Base-by-base conservation (phyloP, 2,329 filamentous ascomycete genomes). In the Epichloe glyceriae region DNA sequence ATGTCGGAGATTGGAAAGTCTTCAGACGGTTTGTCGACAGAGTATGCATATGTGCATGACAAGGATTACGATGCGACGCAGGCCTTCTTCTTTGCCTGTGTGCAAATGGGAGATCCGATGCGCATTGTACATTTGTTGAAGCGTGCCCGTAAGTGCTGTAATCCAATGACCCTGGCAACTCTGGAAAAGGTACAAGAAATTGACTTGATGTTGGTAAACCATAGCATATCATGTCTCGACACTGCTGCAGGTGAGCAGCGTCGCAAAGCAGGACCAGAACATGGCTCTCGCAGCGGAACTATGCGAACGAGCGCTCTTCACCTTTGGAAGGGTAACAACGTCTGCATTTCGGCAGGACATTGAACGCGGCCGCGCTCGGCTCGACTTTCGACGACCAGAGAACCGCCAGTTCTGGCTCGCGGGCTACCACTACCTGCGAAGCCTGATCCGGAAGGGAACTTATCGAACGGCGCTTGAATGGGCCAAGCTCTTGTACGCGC, bases 361-460 rank as follows among this genome's bases (percentile, higher is more conserved):
- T 5, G 78, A 85, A 50, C 78, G 83, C 61, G 93, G 93, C 35
- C 82, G 82, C 57, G 90, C 88, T 5, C 78, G 88, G 15, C 70
- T 98, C 10, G 81, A 91, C 61, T 97, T 96, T 62, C 69, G 75
- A 19, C 75, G 88, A 38, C 83, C 85, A 0, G 90, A 95, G 64
- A 97, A 97, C 64, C 79, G 93, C 42, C 91, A 97, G 65, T 82
- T 98, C 56, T 95, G 87, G 83, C 79, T 97, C 37, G 86, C 88
- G 1, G 86, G 83, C 8, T 95, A 89, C 73, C 82, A 90, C 57
- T 96, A 96, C 60, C 84, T 97, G 59, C 80, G 79, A 58, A 93
- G 88, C 57, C 73, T 98, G 20, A 77, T 88, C 15, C 83, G 88
- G 68, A 91, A 94, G 59, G 89, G 90, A n/a, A 96, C 91, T 1